Base-by-base conservation (phyloP, 2,329 filamentous ascomycete species). In the Talaromyces sp. region DNA sequence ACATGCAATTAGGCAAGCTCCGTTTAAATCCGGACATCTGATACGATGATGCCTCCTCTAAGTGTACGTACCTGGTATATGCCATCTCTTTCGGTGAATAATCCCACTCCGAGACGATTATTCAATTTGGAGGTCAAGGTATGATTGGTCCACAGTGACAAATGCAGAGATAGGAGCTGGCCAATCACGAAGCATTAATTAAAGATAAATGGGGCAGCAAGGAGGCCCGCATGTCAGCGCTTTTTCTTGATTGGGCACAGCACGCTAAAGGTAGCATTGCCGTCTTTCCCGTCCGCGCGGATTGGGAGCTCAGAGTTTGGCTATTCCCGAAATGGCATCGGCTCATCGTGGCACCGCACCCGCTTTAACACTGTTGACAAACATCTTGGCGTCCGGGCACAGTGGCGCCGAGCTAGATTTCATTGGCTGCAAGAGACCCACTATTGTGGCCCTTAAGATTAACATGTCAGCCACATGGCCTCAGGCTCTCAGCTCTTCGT, bases 381-480 rank as follows among this genome's bases (percentile, higher is more conserved):
- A 16, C 27, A 31, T 49, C 31, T 60, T 35, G 45, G 58, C 58
- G 24, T 60, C 31, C 59, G 33, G 56, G 60, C 60, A 54, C 60
- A 24, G 35, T 59, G 56, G 56, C 37, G 19, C 9, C n/a, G 1
- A 3, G n/a, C 11, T 10, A 0, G 1, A 14, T 5, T 2, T 33
- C 14, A 56, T 57, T 63, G 61, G 61, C 61, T 41, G 22, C 9
- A 13, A 7, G 3, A 16, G 58, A 37, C 58, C 43, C 59, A 24
- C 45, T 50, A 4, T 6, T 11, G 19, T 39, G 43, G 59, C 33
- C 47, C 24, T 54, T 43, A 63, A 63, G 56, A 63, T 63, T 63
- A 57, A 63, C 37, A 49, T 62, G 60, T 62, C 60, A 62, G 60
- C 60, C 61, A 63, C 61, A 63, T 63, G 61, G 61, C 50, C 41